A percentile compares a stretch with the other conserved stretches of the same genome.
These are phyloP conservation scores for Neobulgaria alba DNA, from an alignment of 2,329 filamentous ascomycete species.

Conservation along the genomic window DNA sequence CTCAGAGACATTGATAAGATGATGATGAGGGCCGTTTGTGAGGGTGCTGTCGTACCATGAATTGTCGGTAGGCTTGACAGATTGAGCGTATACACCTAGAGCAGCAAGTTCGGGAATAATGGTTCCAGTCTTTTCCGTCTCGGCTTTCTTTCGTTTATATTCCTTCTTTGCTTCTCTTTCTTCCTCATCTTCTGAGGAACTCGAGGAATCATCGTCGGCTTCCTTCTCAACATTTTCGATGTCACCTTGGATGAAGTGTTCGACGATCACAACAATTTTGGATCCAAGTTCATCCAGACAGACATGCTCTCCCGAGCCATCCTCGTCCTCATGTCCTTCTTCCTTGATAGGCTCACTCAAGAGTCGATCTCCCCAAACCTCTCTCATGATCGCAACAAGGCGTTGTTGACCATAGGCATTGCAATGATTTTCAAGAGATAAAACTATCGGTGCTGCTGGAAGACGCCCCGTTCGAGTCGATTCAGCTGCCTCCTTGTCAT, in stretches of 20 bases:
- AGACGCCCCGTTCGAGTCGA: constrained; percentile 33
- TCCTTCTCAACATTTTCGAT: constrained; percentile 28
- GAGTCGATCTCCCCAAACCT: constrained; percentile 52
- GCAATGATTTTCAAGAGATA: constrained; percentile 64
- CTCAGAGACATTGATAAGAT: constrained; percentile 63
- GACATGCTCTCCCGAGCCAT: constrained; percentile 43
- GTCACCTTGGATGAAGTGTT: constrained; percentile 53
- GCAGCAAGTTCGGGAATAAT: constrained; percentile 59
- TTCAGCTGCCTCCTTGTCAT: constrained; percentile 47
- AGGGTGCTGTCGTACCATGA: constrained; percentile 51
- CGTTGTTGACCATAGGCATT: constrained; percentile 48
- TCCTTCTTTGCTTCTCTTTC: constrained; percentile 38
- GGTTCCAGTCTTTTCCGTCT: constrained; percentile 31
- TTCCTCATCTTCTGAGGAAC: constrained; percentile 35
- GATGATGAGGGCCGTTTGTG: constrained; percentile 47
- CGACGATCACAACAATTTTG: constrained; percentile 59
- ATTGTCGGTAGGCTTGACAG: constrained; percentile 57
- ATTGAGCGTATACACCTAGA: constrained; percentile 61
- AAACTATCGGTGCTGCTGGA: constrained; percentile 47
- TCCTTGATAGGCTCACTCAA: constrained; percentile 48
- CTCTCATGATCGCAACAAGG: constrained; percentile 56
- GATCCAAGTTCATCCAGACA: constrained; percentile 49
- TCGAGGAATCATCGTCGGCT: constrained; percentile 33
- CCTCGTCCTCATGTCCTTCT: constrained; percentile 47
- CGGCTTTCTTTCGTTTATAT: constrained; percentile 45